Conservation (phyloP, 345 rosid genomes). For the Hibiscus mutabilis region DNA sequence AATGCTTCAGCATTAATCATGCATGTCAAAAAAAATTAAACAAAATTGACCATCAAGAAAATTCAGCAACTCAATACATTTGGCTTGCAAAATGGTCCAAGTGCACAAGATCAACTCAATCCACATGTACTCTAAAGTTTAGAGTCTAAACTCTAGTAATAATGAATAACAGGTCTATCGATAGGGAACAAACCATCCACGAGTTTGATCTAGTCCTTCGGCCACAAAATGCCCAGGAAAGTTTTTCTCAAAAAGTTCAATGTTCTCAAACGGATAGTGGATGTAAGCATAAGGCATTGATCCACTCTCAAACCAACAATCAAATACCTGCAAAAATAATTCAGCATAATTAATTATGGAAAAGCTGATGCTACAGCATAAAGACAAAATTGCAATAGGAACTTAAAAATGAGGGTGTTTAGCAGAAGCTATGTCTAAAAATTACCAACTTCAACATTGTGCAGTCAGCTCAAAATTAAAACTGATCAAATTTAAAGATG, state of each 20-base stretch:
- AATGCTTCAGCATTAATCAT: neutral
- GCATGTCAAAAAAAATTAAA: neutral
- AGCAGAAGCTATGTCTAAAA: neutral
- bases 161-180: slow-evolving; percentile 4
- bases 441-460: neutral
- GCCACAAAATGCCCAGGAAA: slow-evolving; percentile 99
- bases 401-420: neutral
- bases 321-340: slow-evolving; percentile 68
- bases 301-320: slow-evolving; percentile 99
- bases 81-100: neutral
- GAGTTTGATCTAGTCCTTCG: slow-evolving; percentile 99
- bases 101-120: neutral
- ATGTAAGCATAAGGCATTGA: slow-evolving; percentile 99
- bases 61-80: neutral
- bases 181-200: slow-evolving; percentile 80
- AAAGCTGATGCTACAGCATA: neutral
- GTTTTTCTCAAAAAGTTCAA: slow-evolving; percentile 74
- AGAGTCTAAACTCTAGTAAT: neutral
- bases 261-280: slow-evolving; percentile 97
- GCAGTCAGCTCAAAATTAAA: neutral
- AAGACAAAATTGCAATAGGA: neutral
- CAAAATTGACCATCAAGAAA: neutral
- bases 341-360: neutral
- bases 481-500: neutral
- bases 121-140: neutral